Conservation (phyloP, 768 basidiomycete genomes). For the Podaxis sp. region DNA sequence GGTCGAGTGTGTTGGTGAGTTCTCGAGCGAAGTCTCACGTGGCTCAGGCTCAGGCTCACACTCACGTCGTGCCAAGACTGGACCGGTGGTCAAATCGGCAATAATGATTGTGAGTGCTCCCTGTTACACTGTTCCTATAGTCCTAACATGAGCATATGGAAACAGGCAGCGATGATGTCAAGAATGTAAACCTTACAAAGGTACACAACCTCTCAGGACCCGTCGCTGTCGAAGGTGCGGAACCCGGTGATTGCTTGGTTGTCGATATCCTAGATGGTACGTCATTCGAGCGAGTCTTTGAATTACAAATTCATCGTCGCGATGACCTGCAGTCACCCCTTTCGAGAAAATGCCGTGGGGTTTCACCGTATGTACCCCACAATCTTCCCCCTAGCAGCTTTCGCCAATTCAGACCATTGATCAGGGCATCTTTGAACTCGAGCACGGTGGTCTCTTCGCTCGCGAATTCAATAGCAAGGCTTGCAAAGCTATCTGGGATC, state of each 20-base stretch:
- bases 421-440: conserved; percentile 69
- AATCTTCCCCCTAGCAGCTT: not conserved
- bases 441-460: conserved; percentile 70
- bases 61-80: conserved; percentile 42
- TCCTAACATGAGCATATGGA: not conserved
- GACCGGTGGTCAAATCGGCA: conserved; percentile 78
- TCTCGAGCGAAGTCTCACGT: not conserved
- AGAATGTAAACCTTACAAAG: conserved; percentile 57
- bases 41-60: not conserved
- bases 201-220: conserved; percentile 78
- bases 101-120: conserved; percentile 57
- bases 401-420: not conserved
- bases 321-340: conserved; percentile 41
- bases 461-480: conserved; percentile 67
- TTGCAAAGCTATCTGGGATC: conserved; percentile 79
- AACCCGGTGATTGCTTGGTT: conserved; percentile 75
- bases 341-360: conserved; percentile 82
- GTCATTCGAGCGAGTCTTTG: conserved; percentile 3
- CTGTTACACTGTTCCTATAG: not conserved
- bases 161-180: conserved; percentile 62
- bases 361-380: conserved; percentile 46
- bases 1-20: conserved; percentile 60
- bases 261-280: conserved; percentile 76
- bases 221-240: conserved; percentile 68
- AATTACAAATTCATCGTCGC: not conserved